phyloP scores from a whole-genome alignment of 73 alveolate species.

The Uronychia binucleata region DNA sequence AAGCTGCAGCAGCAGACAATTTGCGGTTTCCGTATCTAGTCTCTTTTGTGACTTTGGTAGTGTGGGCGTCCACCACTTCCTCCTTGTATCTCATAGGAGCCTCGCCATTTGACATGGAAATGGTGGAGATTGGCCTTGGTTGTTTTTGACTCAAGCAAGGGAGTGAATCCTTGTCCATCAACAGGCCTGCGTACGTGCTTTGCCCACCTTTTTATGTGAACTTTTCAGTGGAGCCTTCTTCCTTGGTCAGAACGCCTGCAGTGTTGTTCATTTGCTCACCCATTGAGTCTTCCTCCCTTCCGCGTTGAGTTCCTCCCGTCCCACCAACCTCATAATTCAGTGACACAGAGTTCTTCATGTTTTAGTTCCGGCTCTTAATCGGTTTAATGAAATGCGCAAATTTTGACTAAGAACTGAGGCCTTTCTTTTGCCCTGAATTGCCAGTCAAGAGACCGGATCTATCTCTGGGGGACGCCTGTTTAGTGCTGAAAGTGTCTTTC shows the following conservation, averaged over 20 bases:
- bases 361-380: neutral
- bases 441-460: neutral
- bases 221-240: too few relatives aligned
- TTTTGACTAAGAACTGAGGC: neutral
- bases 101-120: too few relatives aligned
- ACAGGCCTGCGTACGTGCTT: too few relatives aligned
- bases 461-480: neutral
- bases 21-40: too few relatives aligned
- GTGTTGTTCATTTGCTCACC: neutral
- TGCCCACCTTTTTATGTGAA: too few relatives aligned
- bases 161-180: too few relatives aligned
- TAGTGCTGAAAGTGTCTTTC: neutral
- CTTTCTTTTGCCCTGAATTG: neutral
- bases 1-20: too few relatives aligned
- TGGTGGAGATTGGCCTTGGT: too few relatives aligned
- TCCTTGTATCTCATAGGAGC: too few relatives aligned
- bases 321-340: constrained; percentile 1
- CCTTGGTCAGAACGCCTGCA: neutral
- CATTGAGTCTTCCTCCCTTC: neutral
- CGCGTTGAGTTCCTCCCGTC: neutral
- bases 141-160: too few relatives aligned
- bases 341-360: neutral
- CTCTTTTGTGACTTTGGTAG: too few relatives aligned
- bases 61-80: too few relatives aligned
- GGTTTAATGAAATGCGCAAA: neutral